phyloP scores from a whole-genome alignment of 2,329 filamentous ascomycete genomes.

The Incumbomyces lentus region DNA sequence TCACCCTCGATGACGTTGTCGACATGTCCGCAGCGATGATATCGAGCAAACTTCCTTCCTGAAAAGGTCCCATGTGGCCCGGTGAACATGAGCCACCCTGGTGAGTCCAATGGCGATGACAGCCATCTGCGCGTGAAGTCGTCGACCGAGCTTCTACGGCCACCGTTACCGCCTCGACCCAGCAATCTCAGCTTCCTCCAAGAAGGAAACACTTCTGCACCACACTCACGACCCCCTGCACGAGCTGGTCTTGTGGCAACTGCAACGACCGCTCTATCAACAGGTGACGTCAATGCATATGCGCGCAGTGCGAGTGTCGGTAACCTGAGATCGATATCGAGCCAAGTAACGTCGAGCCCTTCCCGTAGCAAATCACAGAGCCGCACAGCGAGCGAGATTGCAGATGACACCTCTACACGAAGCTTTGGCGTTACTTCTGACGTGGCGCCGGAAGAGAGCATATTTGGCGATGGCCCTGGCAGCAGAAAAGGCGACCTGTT shows the following conservation, averaged over 20 bases:
- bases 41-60: neutral
- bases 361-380: constrained; percentile 30
- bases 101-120: neutral
- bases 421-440: constrained; percentile 45
- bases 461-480: constrained; percentile 60
- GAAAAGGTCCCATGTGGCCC: neutral
- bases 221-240: constrained; percentile 24
- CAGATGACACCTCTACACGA: constrained; percentile 39
- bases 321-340: constrained; percentile 53
- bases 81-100: constrained; percentile 1
- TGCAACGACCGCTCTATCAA: constrained; percentile 75
- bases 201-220: constrained; percentile 9
- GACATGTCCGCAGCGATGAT: neutral
- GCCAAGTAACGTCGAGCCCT: constrained; percentile 23
- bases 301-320: constrained; percentile 52
- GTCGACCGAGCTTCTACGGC: constrained; percentile 24
- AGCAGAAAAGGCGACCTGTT: constrained; percentile 27
- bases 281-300: constrained; percentile 68
- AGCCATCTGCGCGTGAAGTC: constrained; percentile 23
- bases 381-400: constrained; percentile 39
- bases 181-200: constrained; percentile 23
- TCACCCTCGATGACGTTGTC: too few relatives aligned
- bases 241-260: constrained; percentile 42
- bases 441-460: constrained; percentile 63
- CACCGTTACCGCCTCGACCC: constrained; percentile 38